These are phyloP conservation scores for Monosporascus sp. DNA, from an alignment of 2,329 filamentous ascomycete species.

Conservation along the genomic window DNA sequence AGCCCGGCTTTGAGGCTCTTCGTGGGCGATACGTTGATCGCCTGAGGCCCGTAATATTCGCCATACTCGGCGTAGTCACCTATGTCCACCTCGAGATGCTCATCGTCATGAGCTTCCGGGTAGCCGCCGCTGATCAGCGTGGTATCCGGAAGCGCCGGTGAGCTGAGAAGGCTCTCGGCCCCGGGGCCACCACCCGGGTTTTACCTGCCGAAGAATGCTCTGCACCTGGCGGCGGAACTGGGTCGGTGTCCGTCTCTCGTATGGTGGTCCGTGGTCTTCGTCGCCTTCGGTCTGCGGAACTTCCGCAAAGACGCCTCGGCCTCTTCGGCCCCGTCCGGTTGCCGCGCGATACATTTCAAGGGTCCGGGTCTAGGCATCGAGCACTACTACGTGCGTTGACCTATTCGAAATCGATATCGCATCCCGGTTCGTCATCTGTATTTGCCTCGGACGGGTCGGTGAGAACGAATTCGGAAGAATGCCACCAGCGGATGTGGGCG, in stretches of 20 bases:
- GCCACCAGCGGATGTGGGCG: background rate
- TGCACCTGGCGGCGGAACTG: constrained; percentile 16
- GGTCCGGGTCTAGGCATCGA: background rate
- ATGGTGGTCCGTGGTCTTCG: constrained; percentile 2
- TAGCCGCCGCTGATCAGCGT: constrained; percentile 17
- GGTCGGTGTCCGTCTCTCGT: constrained; percentile 7
- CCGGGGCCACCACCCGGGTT: background rate
- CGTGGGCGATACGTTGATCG: constrained; percentile 7
- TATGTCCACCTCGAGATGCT: constrained; percentile 15
- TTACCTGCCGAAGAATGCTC: constrained; percentile 13
- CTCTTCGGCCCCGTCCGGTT: constrained; percentile 5
- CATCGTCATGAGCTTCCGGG: constrained; percentile 14
- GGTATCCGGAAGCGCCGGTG: constrained; percentile 18
- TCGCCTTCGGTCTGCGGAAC: constrained; percentile 16
- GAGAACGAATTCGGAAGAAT: background rate
- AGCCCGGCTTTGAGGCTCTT: constrained; percentile 12
- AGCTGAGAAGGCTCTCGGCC: constrained; percentile 7
- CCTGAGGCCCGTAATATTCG: constrained; percentile 15
- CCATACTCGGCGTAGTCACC: constrained; percentile 13
- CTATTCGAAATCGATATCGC: background rate
- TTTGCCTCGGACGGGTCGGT: background rate
- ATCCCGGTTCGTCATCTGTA: background rate
- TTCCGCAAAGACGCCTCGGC: constrained; percentile 10
- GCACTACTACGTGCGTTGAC: background rate
- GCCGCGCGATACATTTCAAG: constrained; percentile 10